Evolutionary conservation across 2,329 filamentous ascomycete species (phyloP).

Genomic region (Botrytis pseudocinerea): DNA sequence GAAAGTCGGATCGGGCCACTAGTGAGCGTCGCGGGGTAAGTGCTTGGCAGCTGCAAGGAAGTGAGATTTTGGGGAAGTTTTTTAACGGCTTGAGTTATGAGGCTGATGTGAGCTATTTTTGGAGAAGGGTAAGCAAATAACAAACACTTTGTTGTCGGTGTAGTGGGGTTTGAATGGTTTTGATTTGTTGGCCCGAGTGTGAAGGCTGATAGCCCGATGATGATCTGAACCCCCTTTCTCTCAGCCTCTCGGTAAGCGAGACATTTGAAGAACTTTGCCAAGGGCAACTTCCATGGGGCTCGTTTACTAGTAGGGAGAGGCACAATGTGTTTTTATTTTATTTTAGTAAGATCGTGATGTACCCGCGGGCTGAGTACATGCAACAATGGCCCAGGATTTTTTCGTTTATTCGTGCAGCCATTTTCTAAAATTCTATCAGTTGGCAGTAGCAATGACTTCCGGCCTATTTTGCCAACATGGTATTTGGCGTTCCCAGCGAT

Average conservation of each 20-base stretch:
- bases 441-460: neutral
- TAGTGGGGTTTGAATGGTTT: neutral
- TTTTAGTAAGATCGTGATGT: neutral
- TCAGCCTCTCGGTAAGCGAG: conserved; percentile 1
- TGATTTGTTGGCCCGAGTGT: neutral
- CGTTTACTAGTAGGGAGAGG: neutral
- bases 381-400: too few species aligned
- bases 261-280: neutral
- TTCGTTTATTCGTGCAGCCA: neutral
- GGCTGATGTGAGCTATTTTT: conserved; percentile 12
- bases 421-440: neutral
- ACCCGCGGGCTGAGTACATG: neutral
- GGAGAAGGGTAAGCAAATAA: neutral
- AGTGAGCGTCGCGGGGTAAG: neutral
- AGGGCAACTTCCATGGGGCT: neutral
- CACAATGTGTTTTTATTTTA: neutral
- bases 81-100: neutral
- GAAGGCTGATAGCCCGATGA: neutral
- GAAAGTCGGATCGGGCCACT: too few species aligned
- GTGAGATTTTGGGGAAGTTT: neutral
- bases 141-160: neutral
- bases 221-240: neutral
- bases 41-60: conserved; percentile 1
- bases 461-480: neutral
- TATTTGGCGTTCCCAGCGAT: accelerated